phyloP scores from a whole-genome alignment of 495 filamentous ascomycete species.

The Rusavskia elegans region DNA sequence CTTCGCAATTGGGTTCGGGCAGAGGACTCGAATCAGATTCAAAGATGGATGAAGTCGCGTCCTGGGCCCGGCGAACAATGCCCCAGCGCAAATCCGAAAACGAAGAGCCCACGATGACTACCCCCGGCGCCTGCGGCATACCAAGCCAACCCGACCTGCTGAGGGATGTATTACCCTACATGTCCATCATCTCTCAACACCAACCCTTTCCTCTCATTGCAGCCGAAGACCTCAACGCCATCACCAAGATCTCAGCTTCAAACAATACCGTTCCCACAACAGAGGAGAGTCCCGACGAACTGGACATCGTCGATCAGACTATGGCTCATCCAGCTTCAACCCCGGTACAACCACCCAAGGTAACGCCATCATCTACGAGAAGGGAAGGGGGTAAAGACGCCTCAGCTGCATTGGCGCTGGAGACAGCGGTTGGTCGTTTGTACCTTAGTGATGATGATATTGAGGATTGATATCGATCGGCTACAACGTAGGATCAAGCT shows the following conservation, averaged over 20 bases:
- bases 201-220: not conserved
- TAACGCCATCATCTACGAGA: too few relatives aligned
- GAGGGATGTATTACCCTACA: slow-evolving; percentile 73
- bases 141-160: slow-evolving; percentile 54
- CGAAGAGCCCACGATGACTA: not conserved
- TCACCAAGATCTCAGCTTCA: too few relatives aligned
- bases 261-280: too few relatives aligned
- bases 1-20: not conserved
- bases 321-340: not conserved
- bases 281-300: too few relatives aligned
- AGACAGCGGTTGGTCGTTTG: slow-evolving; percentile 42
- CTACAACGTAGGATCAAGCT: too few relatives aligned
- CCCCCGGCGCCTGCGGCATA: slow-evolving; percentile 4
- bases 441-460: slow-evolving; percentile 93
- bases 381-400: slow-evolving; percentile 7
- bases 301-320: too few relatives aligned
- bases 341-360: too few relatives aligned
- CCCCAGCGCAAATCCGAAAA: not conserved
- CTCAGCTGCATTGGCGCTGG: slow-evolving; percentile 14
- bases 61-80: not conserved
- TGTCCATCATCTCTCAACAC: slow-evolving; percentile 42
- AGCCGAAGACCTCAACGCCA: too few relatives aligned
- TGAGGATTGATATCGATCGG: slow-evolving; percentile 54
- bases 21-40: not conserved
- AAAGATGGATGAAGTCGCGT: not conserved